phyloP scores from a whole-genome alignment of 148 eudicot genomes.

The Cornus controversa region DNA sequence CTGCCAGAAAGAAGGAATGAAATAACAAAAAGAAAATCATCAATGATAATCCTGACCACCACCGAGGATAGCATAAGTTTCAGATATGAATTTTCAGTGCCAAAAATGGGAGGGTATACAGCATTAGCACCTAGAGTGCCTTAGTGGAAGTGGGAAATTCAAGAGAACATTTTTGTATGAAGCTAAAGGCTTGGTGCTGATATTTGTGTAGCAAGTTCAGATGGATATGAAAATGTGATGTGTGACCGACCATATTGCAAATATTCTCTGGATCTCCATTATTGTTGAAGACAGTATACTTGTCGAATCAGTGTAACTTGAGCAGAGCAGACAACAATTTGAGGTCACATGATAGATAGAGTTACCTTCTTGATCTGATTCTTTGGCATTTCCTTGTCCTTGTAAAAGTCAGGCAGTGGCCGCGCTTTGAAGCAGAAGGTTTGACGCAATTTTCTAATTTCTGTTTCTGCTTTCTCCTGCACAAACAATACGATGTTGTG shows the following conservation, averaged over 20 bases:
- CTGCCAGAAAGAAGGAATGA: constrained; percentile 18
- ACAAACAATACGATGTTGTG: neutral
- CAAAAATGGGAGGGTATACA: too few species aligned
- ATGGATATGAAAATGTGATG: neutral
- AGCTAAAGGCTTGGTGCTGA: neutral
- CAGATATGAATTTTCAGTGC: too few species aligned
- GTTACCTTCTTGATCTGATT: constrained; percentile 44
- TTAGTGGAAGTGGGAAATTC: too few species aligned
- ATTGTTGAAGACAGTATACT: neutral
- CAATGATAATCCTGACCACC: neutral
- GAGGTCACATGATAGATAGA: neutral
- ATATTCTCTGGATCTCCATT: too few species aligned
- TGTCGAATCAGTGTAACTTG: too few species aligned
- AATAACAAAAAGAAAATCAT: neutral
- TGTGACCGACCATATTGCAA: neutral
- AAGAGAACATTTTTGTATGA: neutral
- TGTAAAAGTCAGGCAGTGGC: constrained; percentile 58
- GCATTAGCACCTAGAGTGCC: neutral
- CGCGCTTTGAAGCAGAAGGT: constrained; percentile 77
- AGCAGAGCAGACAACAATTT: too few species aligned
- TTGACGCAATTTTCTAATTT: constrained; percentile 60
- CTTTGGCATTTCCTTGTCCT: constrained; percentile 42
- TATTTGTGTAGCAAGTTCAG: neutral
- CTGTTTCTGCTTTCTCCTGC: constrained; percentile 34
- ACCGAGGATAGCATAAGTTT: too few species aligned